Conservation (phyloP, 495 filamentous ascomycete genomes). For the Hypoxylon intermedium region DNA sequence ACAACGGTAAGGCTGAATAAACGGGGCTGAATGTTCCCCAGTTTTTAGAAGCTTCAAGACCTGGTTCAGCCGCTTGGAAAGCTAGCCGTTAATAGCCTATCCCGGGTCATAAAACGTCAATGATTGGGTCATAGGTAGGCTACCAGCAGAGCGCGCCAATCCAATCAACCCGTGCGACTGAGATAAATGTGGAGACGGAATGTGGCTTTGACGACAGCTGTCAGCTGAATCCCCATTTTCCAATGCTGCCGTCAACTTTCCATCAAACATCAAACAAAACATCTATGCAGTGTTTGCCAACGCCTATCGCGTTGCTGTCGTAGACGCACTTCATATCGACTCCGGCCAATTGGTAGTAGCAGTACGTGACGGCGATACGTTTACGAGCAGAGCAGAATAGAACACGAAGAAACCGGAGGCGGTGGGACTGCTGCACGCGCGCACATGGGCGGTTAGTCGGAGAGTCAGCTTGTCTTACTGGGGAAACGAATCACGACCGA, state of each 20-base stretch:
- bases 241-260: not conserved
- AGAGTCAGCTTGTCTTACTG: slow-evolving; percentile 11
- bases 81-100: slow-evolving; percentile 38
- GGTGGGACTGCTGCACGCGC: slow-evolving; percentile 10
- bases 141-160: slow-evolving; percentile 15
- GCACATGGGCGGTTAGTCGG: slow-evolving; percentile 10
- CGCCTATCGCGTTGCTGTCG: not conserved
- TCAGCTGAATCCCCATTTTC: not conserved
- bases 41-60: slow-evolving; percentile 14
- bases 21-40: slow-evolving; percentile 15
- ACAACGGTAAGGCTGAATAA: slow-evolving; percentile 27
- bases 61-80: not conserved
- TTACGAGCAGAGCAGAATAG: no score
- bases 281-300: not conserved
- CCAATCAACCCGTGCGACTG: no score
- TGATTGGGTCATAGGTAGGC: slow-evolving; percentile 16
- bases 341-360: not conserved
- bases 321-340: not conserved
- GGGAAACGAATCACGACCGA: slow-evolving; percentile 4
- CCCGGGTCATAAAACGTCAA: not conserved
- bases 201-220: slow-evolving; percentile 22
- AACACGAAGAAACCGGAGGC: not conserved
- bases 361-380: not conserved
- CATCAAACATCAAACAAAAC: not conserved
- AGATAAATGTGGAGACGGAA: no score